Evolutionary conservation across 768 basidiomycete genomes (phyloP).

Genomic region (Xanthoconium purpureum): DNA sequence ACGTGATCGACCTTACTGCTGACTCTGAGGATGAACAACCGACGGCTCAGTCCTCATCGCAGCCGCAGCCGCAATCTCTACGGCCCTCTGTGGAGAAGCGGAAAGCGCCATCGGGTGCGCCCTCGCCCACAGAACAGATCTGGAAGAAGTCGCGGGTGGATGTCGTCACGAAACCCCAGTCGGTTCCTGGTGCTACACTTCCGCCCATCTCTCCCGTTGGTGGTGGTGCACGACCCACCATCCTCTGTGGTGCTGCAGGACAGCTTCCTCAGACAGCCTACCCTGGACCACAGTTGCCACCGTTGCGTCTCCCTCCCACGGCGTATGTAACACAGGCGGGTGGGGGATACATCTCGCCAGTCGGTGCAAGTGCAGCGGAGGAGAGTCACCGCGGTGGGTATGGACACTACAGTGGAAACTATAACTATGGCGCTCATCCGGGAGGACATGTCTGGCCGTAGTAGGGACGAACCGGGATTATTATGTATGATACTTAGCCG

Average conservation of each 20-base stretch:
- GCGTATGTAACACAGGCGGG: conserved; percentile 18
- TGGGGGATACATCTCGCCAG: conserved; percentile 24
- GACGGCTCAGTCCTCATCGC: conserved; percentile 23
- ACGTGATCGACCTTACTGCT: conserved; percentile 82
- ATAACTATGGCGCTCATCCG: conserved; percentile 17
- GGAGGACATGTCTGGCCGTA: conserved; percentile 31
- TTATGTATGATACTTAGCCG: conserved; percentile 7
- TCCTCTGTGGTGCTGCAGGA: conserved; percentile 13
- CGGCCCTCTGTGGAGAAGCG: conserved; percentile 49
- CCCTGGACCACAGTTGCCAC: conserved; percentile 25
- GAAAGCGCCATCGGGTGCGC: conserved; percentile 50
- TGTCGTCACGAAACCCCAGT: conserved; percentile 9
- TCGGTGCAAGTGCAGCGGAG: conserved; percentile 7
- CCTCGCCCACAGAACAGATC: conserved; percentile 59
- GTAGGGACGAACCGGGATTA: conserved; percentile 5
- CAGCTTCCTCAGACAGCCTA: conserved; percentile 21
- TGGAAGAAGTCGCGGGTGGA: conserved; percentile 68
- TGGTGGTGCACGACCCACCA: conserved; percentile 8
- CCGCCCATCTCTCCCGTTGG: conserved; percentile 27
- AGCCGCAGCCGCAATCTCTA: conserved; percentile 31
- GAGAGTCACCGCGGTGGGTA: conserved; percentile 24
- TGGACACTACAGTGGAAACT: conserved; percentile 25
- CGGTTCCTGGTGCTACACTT: conserved; percentile 10
- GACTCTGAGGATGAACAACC: conserved; percentile 74
- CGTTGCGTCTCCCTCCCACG: conserved; percentile 24